Evolutionary conservation across 208 protist species (phyloP).

Genomic region (Novymonas esmeraldas): DNA sequence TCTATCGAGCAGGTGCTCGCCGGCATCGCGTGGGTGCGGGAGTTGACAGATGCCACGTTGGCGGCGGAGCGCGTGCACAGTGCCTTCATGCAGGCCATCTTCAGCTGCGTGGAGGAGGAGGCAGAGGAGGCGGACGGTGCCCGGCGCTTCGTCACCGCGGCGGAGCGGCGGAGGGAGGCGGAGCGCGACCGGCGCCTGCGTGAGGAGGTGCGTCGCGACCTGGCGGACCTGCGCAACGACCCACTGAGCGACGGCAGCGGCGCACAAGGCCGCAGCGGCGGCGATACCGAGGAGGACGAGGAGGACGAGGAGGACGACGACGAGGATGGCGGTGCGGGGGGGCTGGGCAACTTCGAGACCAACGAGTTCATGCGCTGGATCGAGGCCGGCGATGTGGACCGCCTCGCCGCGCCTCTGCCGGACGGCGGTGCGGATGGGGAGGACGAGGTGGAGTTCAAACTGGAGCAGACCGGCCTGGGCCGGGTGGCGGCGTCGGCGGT

Average conservation of each 20-base stretch:
- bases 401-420: conserved; percentile 3
- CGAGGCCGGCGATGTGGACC: conserved; percentile 34
- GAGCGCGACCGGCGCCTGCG: conserved; percentile 46
- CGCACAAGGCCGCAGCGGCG: conserved; percentile 5
- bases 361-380: conserved; percentile 81
- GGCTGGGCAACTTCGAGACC: conserved; percentile 34
- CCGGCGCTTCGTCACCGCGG: conserved; percentile 50
- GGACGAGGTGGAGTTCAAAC: conserved; percentile 65
- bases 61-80: conserved; percentile 65
- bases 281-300: no score
- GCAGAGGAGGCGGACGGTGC: conserved; percentile 10
- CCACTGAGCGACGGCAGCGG: conserved; percentile 26
- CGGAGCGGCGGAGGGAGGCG: conserved; percentile 57
- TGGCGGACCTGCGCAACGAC: conserved; percentile 54
- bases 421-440: conserved; percentile 8
- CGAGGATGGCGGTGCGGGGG: conserved; percentile 41
- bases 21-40: conserved; percentile 59
- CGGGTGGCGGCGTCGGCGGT: conserved; percentile 40
- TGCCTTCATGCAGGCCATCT: conserved; percentile 74
- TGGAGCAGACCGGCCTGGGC: conserved; percentile 68
- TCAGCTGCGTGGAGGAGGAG: conserved; percentile 44
- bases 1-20: conserved; percentile 69
- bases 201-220: conserved; percentile 52
- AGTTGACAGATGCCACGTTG: conserved; percentile 68
- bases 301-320: conserved; percentile 35